Evolutionary conservation across 345 rosid genomes (phyloP).

Genomic region (Orychophragmus violaceus): DNA sequence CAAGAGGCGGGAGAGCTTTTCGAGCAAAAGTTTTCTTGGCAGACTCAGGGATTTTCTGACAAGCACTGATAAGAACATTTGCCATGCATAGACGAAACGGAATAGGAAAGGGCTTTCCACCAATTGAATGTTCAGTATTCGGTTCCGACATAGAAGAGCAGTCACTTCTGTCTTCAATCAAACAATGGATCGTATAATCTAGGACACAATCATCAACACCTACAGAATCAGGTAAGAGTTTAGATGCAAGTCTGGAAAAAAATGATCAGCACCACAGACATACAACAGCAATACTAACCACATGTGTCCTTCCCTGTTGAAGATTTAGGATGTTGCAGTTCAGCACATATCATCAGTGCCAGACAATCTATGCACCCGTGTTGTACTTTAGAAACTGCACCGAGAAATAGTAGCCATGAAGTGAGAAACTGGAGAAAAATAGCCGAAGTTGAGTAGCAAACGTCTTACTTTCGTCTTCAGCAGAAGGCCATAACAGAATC

Average conservation of each 20-base stretch:
- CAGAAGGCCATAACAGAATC: slow-evolving; percentile 77
- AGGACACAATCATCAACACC: slow-evolving; percentile 41
- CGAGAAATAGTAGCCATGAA: slow-evolving; percentile 3
- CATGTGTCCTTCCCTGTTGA: slow-evolving; percentile 23
- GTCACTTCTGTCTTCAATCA: slow-evolving; percentile 39
- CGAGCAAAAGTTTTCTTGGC: slow-evolving; percentile 50
- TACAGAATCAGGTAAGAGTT: too few relatives aligned
- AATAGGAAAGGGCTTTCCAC: slow-evolving; percentile 28
- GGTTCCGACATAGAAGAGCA: too few relatives aligned
- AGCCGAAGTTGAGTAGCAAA: not conserved
- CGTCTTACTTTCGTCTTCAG: slow-evolving; percentile 57
- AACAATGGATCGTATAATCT: slow-evolving; percentile 41
- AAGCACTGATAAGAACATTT: slow-evolving; percentile 77
- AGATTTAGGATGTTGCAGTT: slow-evolving; percentile 48
- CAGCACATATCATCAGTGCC: slow-evolving; percentile 72
- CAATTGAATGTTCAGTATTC: slow-evolving; percentile 19
- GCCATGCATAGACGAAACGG: slow-evolving; percentile 84
- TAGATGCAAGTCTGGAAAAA: slow-evolving; percentile 1
- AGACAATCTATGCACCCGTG: slow-evolving; percentile 95
- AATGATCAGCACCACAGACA: slow-evolving; percentile 9
- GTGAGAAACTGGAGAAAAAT: not conserved
- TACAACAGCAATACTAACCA: slow-evolving; percentile 29
- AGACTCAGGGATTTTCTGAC: slow-evolving; percentile 64
- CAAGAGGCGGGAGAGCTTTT: slow-evolving; percentile 46
- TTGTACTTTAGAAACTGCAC: slow-evolving; percentile 77